These are phyloP conservation scores for Toxoplasma gondii DNA, from an alignment of 169 alveolate genomes.

Conservation along the genomic window DNA sequence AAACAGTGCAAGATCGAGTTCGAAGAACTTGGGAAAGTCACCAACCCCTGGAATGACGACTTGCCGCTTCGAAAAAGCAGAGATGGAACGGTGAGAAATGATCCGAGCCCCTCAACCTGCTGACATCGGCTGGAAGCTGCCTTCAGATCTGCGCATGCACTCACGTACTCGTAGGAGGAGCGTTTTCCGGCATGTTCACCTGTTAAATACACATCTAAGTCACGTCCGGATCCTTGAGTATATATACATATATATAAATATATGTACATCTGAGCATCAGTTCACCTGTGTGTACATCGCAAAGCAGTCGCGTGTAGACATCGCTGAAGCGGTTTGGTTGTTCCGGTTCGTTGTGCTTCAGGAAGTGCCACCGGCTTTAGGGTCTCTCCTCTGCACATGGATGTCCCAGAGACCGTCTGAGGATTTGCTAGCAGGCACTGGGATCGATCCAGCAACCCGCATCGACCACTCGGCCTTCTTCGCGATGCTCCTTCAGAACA, in stretches of 20 bases:
- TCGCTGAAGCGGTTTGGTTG: neutral
- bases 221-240: no score
- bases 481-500: neutral
- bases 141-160: neutral
- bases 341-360: slow-evolving; percentile 53
- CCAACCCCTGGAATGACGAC: slow-evolving; percentile 82
- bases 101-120: neutral
- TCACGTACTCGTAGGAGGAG: no score
- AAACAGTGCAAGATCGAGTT: slow-evolving; percentile 81
- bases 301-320: no score
- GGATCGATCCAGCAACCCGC: neutral
- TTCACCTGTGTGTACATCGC: no score
- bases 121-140: neutral
- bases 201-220: no score
- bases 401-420: slow-evolving; percentile 48
- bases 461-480: slow-evolving; percentile 38
- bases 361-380: slow-evolving; percentile 80
- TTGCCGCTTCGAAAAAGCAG: slow-evolving; percentile 81
- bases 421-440: slow-evolving; percentile 53
- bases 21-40: slow-evolving; percentile 75
- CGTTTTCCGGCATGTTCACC: no score
- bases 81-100: slow-evolving; percentile 75
- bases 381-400: slow-evolving; percentile 73
- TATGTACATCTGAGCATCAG: no score
- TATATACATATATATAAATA: no score